Base-by-base conservation (phyloP, 179 eudicot genomes). In the Carnegiea gigantea region DNA sequence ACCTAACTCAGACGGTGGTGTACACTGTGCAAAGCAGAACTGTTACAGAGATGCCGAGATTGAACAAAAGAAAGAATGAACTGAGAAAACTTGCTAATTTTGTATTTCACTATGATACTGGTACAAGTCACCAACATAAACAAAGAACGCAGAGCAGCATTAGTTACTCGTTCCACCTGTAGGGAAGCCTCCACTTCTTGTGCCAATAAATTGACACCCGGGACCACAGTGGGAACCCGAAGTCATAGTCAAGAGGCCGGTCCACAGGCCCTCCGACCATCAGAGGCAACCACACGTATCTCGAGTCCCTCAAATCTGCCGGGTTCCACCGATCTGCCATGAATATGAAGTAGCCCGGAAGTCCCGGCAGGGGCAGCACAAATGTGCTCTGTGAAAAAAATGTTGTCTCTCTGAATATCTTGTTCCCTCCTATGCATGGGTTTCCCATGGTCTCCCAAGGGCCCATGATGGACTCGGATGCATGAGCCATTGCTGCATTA, bases 281-380 rank as follows among this genome's bases (percentile, higher is more conserved):
- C 60, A 94, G 81, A 21, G 99, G 99, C 85, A 96, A 82, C 99
- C 99, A 96, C 5, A 96, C 93, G 67, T 96, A 92, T 76, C 99
- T 92, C 5, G 99, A 96, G 82, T 96, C 97, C 90, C 90, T 90
- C 85, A 96, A 83, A 84, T 96, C 98, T 0, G 97, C 93, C 0
- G 98, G 99, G 80, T 93, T 96, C 99, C 99, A 96, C 73, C 99
- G 77, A 85, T 96, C 97, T 9, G 99, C 97, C 96, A 96, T 96
- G 84, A 96, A 94, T 26, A 95, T 87, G 83, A 85, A 95, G 73
- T 83, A 85, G 70, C 90, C 95, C 0, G 95, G 89, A 28, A 89
- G 75, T 72, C 97, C 94, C 0, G 91, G 89, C 73, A 95, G 46
- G 49, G 99, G 99, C 65, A 95, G 79, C 67, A 95, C 99, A 84